These are phyloP conservation scores for Tulasnella sp. DNA, from an alignment of 768 basidiomycete species.

Conservation along the genomic window DNA sequence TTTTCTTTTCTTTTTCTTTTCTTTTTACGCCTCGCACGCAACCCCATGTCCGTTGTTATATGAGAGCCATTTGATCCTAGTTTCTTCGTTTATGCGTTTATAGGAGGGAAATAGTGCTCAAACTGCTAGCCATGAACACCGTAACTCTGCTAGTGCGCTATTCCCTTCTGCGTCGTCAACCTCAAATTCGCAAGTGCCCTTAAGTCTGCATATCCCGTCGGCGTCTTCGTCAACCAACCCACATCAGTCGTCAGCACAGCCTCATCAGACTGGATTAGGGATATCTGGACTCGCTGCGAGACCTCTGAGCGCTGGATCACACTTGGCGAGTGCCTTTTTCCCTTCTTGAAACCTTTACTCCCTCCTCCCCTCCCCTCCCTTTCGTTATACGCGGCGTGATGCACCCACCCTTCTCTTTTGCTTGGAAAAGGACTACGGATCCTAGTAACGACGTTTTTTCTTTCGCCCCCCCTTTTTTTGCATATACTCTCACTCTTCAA, in stretches of 20 bases:
- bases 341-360: background rate
- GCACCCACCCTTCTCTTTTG: background rate
- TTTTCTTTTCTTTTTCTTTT: background rate
- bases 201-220: background rate
- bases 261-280: background rate
- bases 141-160: background rate
- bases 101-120: slow-evolving; percentile 10
- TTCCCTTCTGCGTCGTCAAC: slow-evolving; percentile 18
- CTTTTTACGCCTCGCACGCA: background rate
- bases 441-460: slow-evolving; percentile 22
- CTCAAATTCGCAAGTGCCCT: background rate
- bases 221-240: background rate
- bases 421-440: slow-evolving; percentile 17
- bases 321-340: slow-evolving; percentile 25
- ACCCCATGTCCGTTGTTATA: slow-evolving; percentile 10
- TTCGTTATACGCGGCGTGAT: background rate
- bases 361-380: background rate
- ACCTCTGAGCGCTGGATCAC: slow-evolving; percentile 8
- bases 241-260: background rate
- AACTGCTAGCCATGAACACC: background rate
- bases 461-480: background rate
- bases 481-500: background rate
- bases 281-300: background rate
- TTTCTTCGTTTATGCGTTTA: slow-evolving; percentile 24
- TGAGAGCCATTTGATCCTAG: slow-evolving; percentile 29